Conservation (phyloP, 208 protist species). For the Phytomonas sp. region DNA sequence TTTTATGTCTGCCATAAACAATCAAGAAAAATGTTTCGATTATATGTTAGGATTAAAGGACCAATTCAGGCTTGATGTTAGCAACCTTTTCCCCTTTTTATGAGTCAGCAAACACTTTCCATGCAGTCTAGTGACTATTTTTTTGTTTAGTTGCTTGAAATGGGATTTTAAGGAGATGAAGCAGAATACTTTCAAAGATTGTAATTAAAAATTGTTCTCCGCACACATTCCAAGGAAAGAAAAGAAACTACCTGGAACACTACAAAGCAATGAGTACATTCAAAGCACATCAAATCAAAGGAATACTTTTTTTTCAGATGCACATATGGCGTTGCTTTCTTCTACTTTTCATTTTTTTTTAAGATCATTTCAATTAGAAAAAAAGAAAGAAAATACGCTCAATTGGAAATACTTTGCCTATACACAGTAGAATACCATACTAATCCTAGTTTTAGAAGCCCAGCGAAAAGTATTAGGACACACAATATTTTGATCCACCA, state of each 20-base stretch:
- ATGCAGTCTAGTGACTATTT: not conserved
- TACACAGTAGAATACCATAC: not conserved
- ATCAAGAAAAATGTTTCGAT: not conserved
- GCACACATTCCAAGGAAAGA: not conserved
- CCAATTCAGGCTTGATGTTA: not conserved
- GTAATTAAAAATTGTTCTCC: not conserved
- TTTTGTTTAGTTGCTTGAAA: not conserved
- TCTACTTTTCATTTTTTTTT: not conserved
- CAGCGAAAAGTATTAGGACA: conserved; percentile 20
- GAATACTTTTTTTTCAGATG: not conserved
- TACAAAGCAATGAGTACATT: not conserved
- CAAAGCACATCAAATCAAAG: not conserved
- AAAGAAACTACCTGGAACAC: not conserved
- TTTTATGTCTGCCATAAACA: not conserved
- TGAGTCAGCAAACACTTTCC: not conserved
- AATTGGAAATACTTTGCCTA: not conserved
- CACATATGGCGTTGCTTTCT: not conserved
- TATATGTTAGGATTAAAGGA: not conserved
- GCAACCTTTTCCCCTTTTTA: not conserved
- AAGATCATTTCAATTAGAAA: not conserved
- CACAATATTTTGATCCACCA: conserved; percentile 22
- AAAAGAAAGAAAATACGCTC: not conserved
- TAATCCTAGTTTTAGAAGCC: not conserved
- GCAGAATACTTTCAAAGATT: not conserved
- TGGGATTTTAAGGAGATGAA: not conserved